These are phyloP conservation scores for Phialemonium atrogriseum DNA, from an alignment of 2,329 filamentous ascomycete genomes.

Conservation along the genomic window DNA sequence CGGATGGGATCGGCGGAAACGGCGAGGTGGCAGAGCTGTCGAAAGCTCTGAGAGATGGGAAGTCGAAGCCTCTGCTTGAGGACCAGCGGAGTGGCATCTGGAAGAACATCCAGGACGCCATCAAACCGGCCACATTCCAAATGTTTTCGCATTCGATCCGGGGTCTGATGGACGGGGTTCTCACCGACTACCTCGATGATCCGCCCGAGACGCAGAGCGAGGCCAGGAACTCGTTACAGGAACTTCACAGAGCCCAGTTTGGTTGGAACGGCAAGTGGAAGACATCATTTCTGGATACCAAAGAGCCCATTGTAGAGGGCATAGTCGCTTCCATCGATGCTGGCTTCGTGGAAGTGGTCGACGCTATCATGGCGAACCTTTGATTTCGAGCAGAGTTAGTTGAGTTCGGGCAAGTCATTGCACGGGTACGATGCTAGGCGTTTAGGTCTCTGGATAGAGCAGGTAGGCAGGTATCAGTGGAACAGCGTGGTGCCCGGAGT, in stretches of 20 bases:
- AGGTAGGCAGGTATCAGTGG: too few relatives aligned
- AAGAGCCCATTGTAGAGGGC: constrained; percentile 10
- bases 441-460: too few relatives aligned
- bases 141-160: constrained; percentile 13
- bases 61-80: constrained; percentile 4
- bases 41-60: constrained; percentile 3
- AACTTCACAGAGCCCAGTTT: constrained; percentile 12
- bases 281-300: constrained; percentile 10
- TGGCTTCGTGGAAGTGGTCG: constrained; percentile 12
- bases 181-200: constrained; percentile 12
- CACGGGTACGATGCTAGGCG: too few relatives aligned
- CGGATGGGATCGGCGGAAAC: constrained; percentile 2
- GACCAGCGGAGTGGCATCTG: constrained; percentile 13
- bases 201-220: constrained; percentile 9
- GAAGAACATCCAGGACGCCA: constrained; percentile 12
- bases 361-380: too few relatives aligned
- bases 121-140: constrained; percentile 11
- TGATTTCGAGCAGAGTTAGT: too few relatives aligned
- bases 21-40: too few relatives aligned
- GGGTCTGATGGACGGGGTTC: constrained; percentile 8
- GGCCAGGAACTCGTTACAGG: constrained; percentile 7
- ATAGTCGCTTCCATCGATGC: constrained; percentile 13
- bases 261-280: constrained; percentile 14
- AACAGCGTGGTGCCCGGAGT: too few relatives aligned
- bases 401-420: too few relatives aligned